A percentile compares a stretch with the other conserved stretches of the same genome.
Conservation (phyloP, 805 yeast species). For the Nakazawaea anatomiae region DNA sequence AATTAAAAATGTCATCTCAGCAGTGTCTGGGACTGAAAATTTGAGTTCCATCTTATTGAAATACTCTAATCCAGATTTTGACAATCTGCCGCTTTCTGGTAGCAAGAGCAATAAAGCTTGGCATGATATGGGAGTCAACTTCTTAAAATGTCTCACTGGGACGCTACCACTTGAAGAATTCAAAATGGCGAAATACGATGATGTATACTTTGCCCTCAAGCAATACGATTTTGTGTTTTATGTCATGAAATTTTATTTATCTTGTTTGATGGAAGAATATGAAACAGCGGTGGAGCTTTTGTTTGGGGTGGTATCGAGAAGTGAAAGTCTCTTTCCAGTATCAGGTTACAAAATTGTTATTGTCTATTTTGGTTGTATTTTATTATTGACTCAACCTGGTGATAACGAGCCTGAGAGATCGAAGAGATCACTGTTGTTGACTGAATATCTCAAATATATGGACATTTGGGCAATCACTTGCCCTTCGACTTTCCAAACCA, state of each 20-base stretch:
- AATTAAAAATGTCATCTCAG: constrained; percentile 9
- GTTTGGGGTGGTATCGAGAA: neutral
- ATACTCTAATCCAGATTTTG: neutral
- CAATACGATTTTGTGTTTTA: neutral
- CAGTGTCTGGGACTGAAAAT: constrained; percentile 3
- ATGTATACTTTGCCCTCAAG: neutral
- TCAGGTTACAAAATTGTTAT: constrained; percentile 9
- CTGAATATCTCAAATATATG: constrained; percentile 20
- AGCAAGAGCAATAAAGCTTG: neutral
- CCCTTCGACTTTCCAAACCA: constrained; percentile 33
- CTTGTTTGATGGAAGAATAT: neutral
- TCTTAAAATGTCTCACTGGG: constrained; percentile 6
- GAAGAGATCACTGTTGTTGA: constrained; percentile 15
- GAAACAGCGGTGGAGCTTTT: neutral
- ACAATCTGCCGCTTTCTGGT: neutral
- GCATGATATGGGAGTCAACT: neutral
- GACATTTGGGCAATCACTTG: constrained; percentile 29
- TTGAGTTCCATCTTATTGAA: constrained; percentile 3
- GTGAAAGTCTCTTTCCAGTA: neutral
- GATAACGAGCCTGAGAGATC: constrained; percentile 14
- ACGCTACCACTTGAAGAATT: neutral
- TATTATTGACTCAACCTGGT: constrained; percentile 14
- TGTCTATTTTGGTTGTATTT: constrained; percentile 11
- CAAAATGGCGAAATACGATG: neutral
- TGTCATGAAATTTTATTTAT: constrained; percentile 1